Percentiles rank a stretch among this genome's conserved stretches.
These are phyloP conservation scores for Luffa aegyptiaca DNA, from an alignment of 306 rosid species.

Conservation along the genomic window DNA sequence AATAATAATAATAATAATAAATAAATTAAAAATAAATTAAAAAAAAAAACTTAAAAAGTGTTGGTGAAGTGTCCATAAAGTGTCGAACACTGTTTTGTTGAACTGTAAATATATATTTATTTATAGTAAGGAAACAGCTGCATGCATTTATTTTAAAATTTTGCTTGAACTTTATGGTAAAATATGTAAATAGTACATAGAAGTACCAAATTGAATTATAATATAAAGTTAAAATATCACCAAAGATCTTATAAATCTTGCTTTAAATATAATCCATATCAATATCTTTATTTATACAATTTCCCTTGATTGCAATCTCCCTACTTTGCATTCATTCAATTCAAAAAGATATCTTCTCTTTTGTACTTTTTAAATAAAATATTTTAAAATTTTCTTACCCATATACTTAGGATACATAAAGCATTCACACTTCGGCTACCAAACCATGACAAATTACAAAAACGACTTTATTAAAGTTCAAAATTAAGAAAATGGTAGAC, in stretches of 20 bases:
- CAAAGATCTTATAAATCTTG: slow-evolving; percentile 7
- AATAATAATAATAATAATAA: no score
- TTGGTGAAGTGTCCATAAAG: background rate
- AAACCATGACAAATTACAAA: no score
- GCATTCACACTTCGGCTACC: background rate
- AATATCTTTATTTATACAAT: background rate
- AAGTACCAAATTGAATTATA: slow-evolving; percentile 13
- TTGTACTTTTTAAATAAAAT: background rate
- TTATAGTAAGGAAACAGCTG: background rate
- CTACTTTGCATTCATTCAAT: slow-evolving; percentile 19
- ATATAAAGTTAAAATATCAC: slow-evolving; percentile 5
- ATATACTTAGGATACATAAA: background rate
- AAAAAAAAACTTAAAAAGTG: no score
- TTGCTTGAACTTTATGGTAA: background rate
- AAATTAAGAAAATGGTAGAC: no score
- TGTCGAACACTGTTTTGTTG: background rate
- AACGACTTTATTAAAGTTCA: no score
- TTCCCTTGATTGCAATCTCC: slow-evolving; percentile 16
- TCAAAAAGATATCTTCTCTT: slow-evolving; percentile 13
- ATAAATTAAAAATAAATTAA: no score
- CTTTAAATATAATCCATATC: slow-evolving; percentile 20
- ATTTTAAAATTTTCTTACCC: background rate
- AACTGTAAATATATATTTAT: background rate
- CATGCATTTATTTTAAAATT: background rate
- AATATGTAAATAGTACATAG: background rate